Conservation (phyloP, 495 filamentous ascomycete species). For the Penicillium dipodomyicola region DNA sequence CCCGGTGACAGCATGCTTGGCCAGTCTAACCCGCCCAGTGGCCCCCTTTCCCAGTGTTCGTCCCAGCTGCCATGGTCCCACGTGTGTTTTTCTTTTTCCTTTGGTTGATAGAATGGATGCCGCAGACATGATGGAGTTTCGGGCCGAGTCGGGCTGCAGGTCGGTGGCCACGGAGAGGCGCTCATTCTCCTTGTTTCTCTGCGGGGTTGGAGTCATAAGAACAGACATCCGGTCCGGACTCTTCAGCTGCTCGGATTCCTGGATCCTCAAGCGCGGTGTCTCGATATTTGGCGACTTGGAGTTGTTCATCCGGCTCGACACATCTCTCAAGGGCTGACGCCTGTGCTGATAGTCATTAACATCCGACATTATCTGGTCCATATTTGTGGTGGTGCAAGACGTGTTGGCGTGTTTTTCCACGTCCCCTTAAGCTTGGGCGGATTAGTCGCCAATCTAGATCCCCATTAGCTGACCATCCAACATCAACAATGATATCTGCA, state of each 20-base stretch:
- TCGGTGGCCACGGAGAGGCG: slow-evolving; percentile 55
- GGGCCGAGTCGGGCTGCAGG: slow-evolving; percentile 52
- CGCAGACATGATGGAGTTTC: slow-evolving; percentile 71
- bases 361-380: slow-evolving; percentile 25
- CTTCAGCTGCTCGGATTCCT: slow-evolving; percentile 28
- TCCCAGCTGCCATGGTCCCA: slow-evolving; percentile 89
- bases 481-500: neutral
- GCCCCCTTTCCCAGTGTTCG: slow-evolving; percentile 82
- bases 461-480: neutral
- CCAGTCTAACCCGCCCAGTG: slow-evolving; percentile 78
- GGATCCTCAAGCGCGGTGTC: slow-evolving; percentile 23
- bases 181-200: slow-evolving; percentile 48
- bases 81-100: slow-evolving; percentile 68
- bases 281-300: slow-evolving; percentile 27
- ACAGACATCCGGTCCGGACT: slow-evolving; percentile 40
- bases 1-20: slow-evolving; percentile 69
- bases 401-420: neutral
- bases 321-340: slow-evolving; percentile 51
- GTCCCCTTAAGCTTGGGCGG: neutral
- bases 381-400: neutral
- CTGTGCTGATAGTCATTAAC: slow-evolving; percentile 25
- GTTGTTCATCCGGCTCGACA: slow-evolving; percentile 47
- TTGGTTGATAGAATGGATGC: slow-evolving; percentile 60
- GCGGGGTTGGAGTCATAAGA: slow-evolving; percentile 35
- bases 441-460: slow-evolving; percentile 2